Base-by-base conservation (phyloP, 768 basidiomycete genomes). In the Tricholoma bakamatsutake region DNA sequence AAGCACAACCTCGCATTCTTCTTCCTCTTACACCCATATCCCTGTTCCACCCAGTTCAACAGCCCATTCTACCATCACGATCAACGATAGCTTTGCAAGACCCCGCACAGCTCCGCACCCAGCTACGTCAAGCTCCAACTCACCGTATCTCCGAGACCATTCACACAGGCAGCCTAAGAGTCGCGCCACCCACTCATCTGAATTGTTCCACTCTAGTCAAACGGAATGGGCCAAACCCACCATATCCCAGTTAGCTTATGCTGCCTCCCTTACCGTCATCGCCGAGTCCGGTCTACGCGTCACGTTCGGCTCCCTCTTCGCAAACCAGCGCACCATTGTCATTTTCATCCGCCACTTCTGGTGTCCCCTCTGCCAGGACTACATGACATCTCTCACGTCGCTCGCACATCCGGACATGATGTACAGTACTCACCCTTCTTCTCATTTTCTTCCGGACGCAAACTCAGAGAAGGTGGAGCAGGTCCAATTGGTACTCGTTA, bases 271-370 rank as follows among this genome's bases (percentile, higher is more conserved):
- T 30, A 72, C 79, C 17, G 80, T 96, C 55, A 76, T 88, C 42
- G 80, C 82, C 39, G 82, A 87, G 57, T 80, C 81, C 12, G 93
- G 92, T 3, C 62, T 82, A 8, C 76, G 80, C 8, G 73, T 88
- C 53, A 74, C 70, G 34, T 93, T 95, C 58, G 86, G 88, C 0
- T 80, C 84, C 21, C 68, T 96, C 39, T 85, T 87, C 63, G 75
- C 62, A 31, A 58, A 64, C 7, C 74, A 73, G 48, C 73, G 73
- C 55, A 87, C 86, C 0, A 78, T 93, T 59, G 83, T 93, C 52
- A 71, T 93, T 40, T 96, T 96, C 73, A 86, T 97, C 59, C 77
- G 93, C 42, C 90, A 93, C 69, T 93, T 93, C 71, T 90, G 85
- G 88, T 94, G 92, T 65, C 86, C 89, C 0, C 70, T 84, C 11